phyloP scores from a whole-genome alignment of 2,329 filamentous ascomycete species.

The Diplocarpon mali region DNA sequence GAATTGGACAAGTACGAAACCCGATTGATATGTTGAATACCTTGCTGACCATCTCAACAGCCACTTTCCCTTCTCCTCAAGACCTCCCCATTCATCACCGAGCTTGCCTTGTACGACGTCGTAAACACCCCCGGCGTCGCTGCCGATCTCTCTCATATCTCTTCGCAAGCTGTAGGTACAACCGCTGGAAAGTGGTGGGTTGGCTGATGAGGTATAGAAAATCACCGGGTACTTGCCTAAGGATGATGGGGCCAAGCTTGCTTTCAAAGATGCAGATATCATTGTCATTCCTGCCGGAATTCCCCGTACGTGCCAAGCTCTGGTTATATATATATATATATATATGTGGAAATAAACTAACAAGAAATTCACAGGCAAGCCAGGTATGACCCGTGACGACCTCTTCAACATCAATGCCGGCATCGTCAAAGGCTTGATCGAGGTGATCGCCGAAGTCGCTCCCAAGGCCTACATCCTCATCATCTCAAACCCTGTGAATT shows the following conservation, averaged over 20 bases:
- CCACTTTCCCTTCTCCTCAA: slow-evolving; percentile 95
- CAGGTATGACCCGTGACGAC: slow-evolving; percentile 98
- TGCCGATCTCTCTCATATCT: slow-evolving; percentile 95
- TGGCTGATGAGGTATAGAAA: slow-evolving; percentile 45
- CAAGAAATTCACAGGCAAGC: slow-evolving; percentile 59
- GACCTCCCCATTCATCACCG: slow-evolving; percentile 73
- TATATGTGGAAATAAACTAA: background rate
- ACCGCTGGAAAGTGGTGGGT: slow-evolving; percentile 21
- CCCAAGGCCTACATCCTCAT: slow-evolving; percentile 92
- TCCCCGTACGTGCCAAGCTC: slow-evolving; percentile 59
- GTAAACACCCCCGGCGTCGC: slow-evolving; percentile 97
- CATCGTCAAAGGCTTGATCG: slow-evolving; percentile 89
- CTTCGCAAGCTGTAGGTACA: slow-evolving; percentile 64
- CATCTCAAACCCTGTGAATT: slow-evolving; percentile 99
- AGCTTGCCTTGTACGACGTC: slow-evolving; percentile 97
- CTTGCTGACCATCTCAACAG: slow-evolving; percentile 35
- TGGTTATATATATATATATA: background rate
- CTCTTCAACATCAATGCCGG: slow-evolving; percentile 99
- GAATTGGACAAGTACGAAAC: slow-evolving; percentile 81
- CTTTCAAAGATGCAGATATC: slow-evolving; percentile 87
- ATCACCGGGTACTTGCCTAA: slow-evolving; percentile 79
- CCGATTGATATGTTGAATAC: background rate
- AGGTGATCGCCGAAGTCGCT: slow-evolving; percentile 75
- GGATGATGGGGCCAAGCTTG: slow-evolving; percentile 74
- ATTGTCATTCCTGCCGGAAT: slow-evolving; percentile 97